Evolutionary conservation across 106 monocot genomes (phyloP).

Genomic region (Narthecium ossifragum): DNA sequence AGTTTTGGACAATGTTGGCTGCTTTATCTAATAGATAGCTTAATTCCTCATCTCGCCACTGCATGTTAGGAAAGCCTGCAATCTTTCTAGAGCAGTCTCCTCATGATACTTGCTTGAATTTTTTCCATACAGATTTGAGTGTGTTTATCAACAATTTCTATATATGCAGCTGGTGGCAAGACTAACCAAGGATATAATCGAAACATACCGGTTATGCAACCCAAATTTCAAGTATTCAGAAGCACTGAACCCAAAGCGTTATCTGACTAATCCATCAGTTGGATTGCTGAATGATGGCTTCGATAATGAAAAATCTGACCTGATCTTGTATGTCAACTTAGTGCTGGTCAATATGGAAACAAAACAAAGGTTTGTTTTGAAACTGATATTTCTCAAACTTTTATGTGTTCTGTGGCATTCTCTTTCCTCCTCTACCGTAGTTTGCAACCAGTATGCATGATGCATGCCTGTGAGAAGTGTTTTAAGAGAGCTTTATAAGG

Average conservation of each 20-base stretch:
- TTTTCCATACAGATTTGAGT: no score
- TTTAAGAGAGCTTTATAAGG: not conserved
- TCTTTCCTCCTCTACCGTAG: not conserved
- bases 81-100: no score
- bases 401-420: not conserved
- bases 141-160: no score
- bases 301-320: slow-evolving; percentile 90
- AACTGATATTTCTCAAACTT: not conserved
- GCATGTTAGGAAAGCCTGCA: no score
- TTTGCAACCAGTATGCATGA: no score
- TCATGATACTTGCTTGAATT: no score
- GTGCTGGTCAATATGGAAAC: slow-evolving; percentile 52
- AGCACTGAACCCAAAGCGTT: slow-evolving; percentile 65
- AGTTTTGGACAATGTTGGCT: no score
- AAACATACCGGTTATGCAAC: slow-evolving; percentile 78
- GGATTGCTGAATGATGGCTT: slow-evolving; percentile 76
- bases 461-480: no score
- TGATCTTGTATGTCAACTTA: slow-evolving; percentile 73
- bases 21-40: no score
- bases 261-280: slow-evolving; percentile 69
- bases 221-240: slow-evolving; percentile 76
- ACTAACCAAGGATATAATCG: slow-evolving; percentile 62
- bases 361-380: slow-evolving; percentile 56
- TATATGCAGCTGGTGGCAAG: slow-evolving; percentile 63
- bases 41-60: no score